phyloP scores from a whole-genome alignment of 2,329 filamentous ascomycete genomes.

The Teratosphaeria zuluensis region DNA sequence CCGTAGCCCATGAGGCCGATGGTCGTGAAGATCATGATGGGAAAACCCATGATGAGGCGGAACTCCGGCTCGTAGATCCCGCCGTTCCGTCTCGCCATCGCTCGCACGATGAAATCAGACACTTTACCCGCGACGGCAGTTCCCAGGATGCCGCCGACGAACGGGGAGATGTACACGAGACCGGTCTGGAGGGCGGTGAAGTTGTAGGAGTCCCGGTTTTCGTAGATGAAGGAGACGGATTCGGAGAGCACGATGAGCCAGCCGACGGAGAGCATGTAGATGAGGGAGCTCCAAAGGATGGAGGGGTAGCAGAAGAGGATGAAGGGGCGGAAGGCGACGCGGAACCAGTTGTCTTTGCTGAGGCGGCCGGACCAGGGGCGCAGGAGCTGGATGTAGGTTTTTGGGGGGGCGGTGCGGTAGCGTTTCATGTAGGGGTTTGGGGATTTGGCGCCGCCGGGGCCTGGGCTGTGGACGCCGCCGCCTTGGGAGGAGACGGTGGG shows the following conservation, averaged over 20 bases:
- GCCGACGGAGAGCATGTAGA: constrained; percentile 81
- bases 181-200: constrained; percentile 75
- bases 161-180: constrained; percentile 81
- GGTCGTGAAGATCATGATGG: constrained; percentile 66
- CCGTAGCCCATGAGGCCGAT: constrained; percentile 91
- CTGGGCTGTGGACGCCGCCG: not conserved
- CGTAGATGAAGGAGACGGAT: constrained; percentile 71
- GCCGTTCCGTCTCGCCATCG: constrained; percentile 76
- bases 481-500: not conserved
- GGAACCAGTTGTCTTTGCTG: constrained; percentile 67
- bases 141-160: constrained; percentile 80
- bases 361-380: constrained; percentile 70
- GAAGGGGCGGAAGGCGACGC: constrained; percentile 69
- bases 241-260: constrained; percentile 96
- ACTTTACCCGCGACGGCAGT: constrained; percentile 83
- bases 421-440: constrained; percentile 54
- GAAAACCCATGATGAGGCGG: constrained; percentile 75
- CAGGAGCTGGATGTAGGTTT: constrained; percentile 65
- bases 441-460: constrained; percentile 5
- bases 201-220: constrained; percentile 59
- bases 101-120: constrained; percentile 73
- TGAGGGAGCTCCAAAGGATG: constrained; percentile 75
- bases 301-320: constrained; percentile 80
- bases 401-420: constrained; percentile 56
- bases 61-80: constrained; percentile 94